Evolutionary conservation across 2,329 filamentous ascomycete species (phyloP), one percentile per base, ranked within the genome.

Genomic region (Neonectria ditissima): DNA sequence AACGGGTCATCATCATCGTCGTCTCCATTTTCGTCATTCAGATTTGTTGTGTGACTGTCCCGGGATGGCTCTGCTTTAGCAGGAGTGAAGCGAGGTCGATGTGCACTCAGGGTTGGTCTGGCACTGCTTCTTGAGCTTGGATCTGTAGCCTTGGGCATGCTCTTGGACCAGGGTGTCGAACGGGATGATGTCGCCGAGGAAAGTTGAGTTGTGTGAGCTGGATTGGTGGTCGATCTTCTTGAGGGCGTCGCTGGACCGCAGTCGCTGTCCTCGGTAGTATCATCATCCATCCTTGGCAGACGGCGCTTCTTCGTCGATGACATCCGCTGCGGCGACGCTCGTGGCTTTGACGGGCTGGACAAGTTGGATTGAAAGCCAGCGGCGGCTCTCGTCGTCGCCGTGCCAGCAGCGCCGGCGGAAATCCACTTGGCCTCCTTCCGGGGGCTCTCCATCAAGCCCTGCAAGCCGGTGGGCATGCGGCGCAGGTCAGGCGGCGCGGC

Each of bases 391-490:
- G 70, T 75, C 24, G 65, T 65, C 3, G 70, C 64, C 1, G 65
- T 59, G 20, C 65, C 65, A n/a, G 68, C 63, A 7, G 69, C 61
- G 8, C 64, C 61, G 43, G 63, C 70, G 5, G 72, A 68, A 50
- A 78, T 73, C 54, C 69, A 67, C 59, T 69, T 73, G 26, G 66
- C 63, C 52, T 77, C 72, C 63, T 76, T 77, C 54, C 74, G 73
- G 24, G 79, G 80, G 14, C 76, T 80, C 56, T 83, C 79, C 78
- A 84, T 80, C 44, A 85, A 72, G 2, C 81, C 80, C 57, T 78
- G 72, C 28, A 85, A 67, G 5, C 79, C 78, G 1, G 76, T 76
- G 0, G 76, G 76, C 20, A 70, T 69, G 69, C 72, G 77, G 1
- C 74, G 68, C 52, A 63, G 55, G n/a, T 62, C 65, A 1, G 55